Percentiles rank a stretch among this genome's conserved stretches.
Evolutionary conservation across 139 green algal species (phyloP).

Genomic region (Choricystis sp.): DNA sequence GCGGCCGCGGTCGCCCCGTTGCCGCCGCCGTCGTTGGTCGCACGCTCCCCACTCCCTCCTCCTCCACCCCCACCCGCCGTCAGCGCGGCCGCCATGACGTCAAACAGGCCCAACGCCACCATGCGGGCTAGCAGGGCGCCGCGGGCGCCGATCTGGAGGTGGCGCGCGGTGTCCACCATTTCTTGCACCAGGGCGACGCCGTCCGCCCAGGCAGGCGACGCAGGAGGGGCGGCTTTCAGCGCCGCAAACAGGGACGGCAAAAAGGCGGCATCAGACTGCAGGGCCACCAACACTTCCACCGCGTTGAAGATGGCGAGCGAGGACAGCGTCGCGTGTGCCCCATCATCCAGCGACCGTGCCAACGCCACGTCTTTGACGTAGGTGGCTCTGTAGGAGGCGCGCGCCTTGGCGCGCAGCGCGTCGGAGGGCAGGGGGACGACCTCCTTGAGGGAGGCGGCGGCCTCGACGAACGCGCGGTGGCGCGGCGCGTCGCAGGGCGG

Average conservation of each 20-base stretch:
- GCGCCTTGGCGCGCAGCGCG: constrained; percentile 71
- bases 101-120: constrained; percentile 66
- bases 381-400: constrained; percentile 83
- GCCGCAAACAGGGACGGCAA: constrained; percentile 57
- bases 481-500: constrained; percentile 26
- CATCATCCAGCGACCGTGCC: constrained; percentile 80
- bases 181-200: constrained; percentile 53
- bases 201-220: constrained; percentile 5
- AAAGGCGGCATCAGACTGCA: constrained; percentile 48
- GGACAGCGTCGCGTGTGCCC: constrained; percentile 74
- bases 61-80: constrained; percentile 11
- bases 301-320: constrained; percentile 90
- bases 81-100: constrained; percentile 45
- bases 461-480: constrained; percentile 62
- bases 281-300: constrained; percentile 62
- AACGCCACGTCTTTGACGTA: constrained; percentile 94
- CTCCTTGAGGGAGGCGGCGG: constrained; percentile 29
- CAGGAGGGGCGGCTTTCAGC: constrained; percentile 16
- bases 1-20: too few species aligned
- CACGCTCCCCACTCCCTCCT: too few species aligned
- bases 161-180: constrained; percentile 66
- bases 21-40: too few species aligned
- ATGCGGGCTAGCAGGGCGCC: constrained; percentile 52
- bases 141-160: constrained; percentile 58
- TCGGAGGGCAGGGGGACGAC: constrained; percentile 65